Conservation (phyloP, 2,329 filamentous ascomycete species). For the Ophiocordyceps robertsii region DNA sequence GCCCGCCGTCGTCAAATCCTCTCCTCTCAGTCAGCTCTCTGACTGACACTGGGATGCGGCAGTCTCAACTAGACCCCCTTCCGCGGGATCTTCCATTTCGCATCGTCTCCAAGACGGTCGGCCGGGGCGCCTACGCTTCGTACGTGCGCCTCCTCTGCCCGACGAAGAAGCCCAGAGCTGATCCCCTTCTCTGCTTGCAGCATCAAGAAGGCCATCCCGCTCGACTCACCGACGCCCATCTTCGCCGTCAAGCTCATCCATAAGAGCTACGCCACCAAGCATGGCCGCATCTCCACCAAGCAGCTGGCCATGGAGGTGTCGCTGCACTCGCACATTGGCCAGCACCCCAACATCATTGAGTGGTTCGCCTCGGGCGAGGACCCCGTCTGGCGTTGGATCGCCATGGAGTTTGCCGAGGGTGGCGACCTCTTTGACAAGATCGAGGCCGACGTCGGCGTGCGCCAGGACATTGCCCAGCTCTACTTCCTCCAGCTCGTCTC, state of each 20-base stretch:
- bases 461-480: slow-evolving; percentile 85
- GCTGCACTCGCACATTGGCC: slow-evolving; percentile 75
- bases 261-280: slow-evolving; percentile 82
- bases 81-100: slow-evolving; percentile 80
- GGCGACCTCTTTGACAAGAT: slow-evolving; percentile 99
- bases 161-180: neutral
- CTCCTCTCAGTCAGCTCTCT: neutral
- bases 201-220: slow-evolving; percentile 84
- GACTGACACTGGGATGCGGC: neutral
- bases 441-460: slow-evolving; percentile 91
- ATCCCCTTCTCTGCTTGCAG: slow-evolving; percentile 26
- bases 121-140: slow-evolving; percentile 95
- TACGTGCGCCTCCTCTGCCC: slow-evolving; percentile 26
- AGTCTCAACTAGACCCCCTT: slow-evolving; percentile 83
- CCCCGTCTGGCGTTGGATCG: slow-evolving; percentile 83
- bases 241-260: slow-evolving; percentile 99
- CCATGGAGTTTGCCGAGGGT: slow-evolving; percentile 92
- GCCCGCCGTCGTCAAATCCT: too few species aligned
- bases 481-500: slow-evolving; percentile 89
- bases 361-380: slow-evolving; percentile 87
- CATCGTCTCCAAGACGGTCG: slow-evolving; percentile 91
- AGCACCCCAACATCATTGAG: slow-evolving; percentile 86
- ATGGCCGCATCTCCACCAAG: slow-evolving; percentile 77
- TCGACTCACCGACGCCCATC: slow-evolving; percentile 54
- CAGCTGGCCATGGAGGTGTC: slow-evolving; percentile 88